Conservation (phyloP, 2,329 filamentous ascomycete genomes). For the Dothistroma septosporum region DNA sequence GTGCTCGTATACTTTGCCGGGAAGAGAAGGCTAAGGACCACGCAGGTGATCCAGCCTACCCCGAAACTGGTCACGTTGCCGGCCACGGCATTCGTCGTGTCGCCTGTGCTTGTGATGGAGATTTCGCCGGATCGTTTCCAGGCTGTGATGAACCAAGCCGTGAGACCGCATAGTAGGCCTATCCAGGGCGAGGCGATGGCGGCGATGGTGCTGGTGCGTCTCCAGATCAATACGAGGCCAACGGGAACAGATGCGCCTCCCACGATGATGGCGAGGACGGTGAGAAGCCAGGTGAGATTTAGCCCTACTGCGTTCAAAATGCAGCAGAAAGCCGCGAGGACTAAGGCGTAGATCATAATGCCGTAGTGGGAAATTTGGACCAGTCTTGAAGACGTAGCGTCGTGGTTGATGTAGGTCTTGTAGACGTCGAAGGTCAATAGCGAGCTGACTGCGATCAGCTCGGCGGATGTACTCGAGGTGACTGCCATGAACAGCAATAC, state of each 20-base stretch:
- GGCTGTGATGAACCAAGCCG: slow-evolving; percentile 43
- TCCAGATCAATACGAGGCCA: slow-evolving; percentile 45
- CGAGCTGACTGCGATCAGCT: slow-evolving; percentile 35
- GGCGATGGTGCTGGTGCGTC: slow-evolving; percentile 44
- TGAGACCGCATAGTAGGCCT: slow-evolving; percentile 43
- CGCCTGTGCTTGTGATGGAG: slow-evolving; percentile 39
- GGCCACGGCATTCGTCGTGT: slow-evolving; percentile 37
- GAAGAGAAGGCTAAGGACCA: slow-evolving; percentile 37
- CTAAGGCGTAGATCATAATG: slow-evolving; percentile 40
- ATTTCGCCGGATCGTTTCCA: slow-evolving; percentile 38
- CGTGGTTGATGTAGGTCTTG: slow-evolving; percentile 41
- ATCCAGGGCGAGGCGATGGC: slow-evolving; percentile 46
- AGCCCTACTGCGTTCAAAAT: slow-evolving; percentile 39
- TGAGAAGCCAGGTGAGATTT: slow-evolving; percentile 41
- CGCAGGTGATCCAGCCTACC: slow-evolving; percentile 35
- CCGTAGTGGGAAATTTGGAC: slow-evolving; percentile 41
- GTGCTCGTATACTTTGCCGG: slow-evolving; percentile 36
- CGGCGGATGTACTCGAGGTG: slow-evolving; percentile 34
- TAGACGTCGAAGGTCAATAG: slow-evolving; percentile 44
- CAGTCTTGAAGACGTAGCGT: slow-evolving; percentile 35
- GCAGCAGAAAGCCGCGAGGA: slow-evolving; percentile 38
- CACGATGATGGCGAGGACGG: slow-evolving; percentile 41
- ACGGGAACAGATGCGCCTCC: slow-evolving; percentile 45
- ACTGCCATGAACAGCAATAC: slow-evolving; percentile 36
- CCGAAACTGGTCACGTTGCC: slow-evolving; percentile 31